phyloP scores from a whole-genome alignment of 345 rosid species.

The Salix dunnii region DNA sequence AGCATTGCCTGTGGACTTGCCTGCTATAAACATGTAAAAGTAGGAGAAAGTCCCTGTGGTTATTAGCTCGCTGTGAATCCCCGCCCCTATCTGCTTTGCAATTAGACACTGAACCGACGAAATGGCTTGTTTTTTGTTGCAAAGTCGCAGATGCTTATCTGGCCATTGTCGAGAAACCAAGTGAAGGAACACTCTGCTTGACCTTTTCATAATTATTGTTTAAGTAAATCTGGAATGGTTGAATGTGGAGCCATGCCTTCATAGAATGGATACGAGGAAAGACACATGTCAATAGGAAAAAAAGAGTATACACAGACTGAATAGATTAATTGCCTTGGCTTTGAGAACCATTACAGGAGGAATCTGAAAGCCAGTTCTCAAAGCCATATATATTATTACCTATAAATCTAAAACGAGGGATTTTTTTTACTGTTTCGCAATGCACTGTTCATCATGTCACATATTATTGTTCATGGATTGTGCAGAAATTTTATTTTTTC shows the following conservation, averaged over 20 bases:
- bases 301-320: background rate
- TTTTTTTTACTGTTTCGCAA: too few species aligned
- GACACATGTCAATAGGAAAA: too few species aligned
- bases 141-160: background rate
- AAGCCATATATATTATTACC: too few species aligned
- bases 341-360: background rate
- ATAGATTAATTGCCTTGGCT: background rate
- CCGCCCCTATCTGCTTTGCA: background rate
- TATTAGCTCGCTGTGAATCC: too few species aligned
- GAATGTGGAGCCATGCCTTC: background rate
- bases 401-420: too few species aligned
- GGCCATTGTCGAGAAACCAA: background rate
- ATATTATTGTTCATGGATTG: too few species aligned
- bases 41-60: background rate
- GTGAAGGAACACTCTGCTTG: background rate
- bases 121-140: background rate
- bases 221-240: background rate
- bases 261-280: background rate
- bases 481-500: too few species aligned
- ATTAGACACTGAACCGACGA: background rate
- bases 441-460: too few species aligned
- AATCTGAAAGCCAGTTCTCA: background rate
- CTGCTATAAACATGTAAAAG: background rate
- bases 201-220: background rate
- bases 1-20: background rate